A percentile compares a stretch with the other conserved stretches of the same genome.
Conservation (phyloP, 257 asterid genomes). For the Fraxinus anomala region DNA sequence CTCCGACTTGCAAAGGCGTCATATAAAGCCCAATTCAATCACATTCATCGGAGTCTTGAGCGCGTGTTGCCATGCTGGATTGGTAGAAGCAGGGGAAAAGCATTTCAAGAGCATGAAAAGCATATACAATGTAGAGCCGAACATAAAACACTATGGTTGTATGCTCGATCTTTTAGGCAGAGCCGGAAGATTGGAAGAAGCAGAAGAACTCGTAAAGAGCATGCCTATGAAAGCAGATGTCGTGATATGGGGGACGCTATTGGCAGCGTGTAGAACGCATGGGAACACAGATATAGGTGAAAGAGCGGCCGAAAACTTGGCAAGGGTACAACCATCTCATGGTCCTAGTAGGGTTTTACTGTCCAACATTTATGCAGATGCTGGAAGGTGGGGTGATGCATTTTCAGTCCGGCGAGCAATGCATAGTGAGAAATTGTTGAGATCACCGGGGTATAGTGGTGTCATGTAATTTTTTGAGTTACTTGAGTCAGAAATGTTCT, state of each 20-base stretch:
- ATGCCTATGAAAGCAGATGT: constrained; percentile 93
- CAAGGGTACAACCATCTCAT: constrained; percentile 74
- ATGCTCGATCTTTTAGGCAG: constrained; percentile 91
- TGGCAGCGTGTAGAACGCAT: constrained; percentile 78
- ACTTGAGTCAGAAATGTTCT: neutral
- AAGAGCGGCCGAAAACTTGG: constrained; percentile 69
- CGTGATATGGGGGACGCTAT: constrained; percentile 75
- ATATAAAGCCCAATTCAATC: constrained; percentile 55
- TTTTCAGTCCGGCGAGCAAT: constrained; percentile 53
- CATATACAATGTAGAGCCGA: constrained; percentile 57
- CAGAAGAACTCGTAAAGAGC: constrained; percentile 58
- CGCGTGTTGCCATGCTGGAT: constrained; percentile 95
- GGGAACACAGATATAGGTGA: constrained; percentile 69
- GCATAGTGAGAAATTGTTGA: constrained; percentile 44
- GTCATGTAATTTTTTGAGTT: constrained; percentile 34
- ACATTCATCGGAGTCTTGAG: constrained; percentile 80
- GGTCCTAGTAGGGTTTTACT: constrained; percentile 87
- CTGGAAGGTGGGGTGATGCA: constrained; percentile 84
- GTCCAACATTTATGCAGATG: constrained; percentile 77
- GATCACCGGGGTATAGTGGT: constrained; percentile 84
- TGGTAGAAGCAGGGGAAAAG: constrained; percentile 69
- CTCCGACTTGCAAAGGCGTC: constrained; percentile 56
- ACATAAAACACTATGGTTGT: constrained; percentile 86
- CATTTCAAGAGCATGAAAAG: constrained; percentile 71
- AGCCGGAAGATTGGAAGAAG: constrained; percentile 76